Evolutionary conservation across 768 basidiomycete species (phyloP), one percentile per base, ranked within the genome.

Genomic region (Trichaptum fuscoviolaceum): DNA sequence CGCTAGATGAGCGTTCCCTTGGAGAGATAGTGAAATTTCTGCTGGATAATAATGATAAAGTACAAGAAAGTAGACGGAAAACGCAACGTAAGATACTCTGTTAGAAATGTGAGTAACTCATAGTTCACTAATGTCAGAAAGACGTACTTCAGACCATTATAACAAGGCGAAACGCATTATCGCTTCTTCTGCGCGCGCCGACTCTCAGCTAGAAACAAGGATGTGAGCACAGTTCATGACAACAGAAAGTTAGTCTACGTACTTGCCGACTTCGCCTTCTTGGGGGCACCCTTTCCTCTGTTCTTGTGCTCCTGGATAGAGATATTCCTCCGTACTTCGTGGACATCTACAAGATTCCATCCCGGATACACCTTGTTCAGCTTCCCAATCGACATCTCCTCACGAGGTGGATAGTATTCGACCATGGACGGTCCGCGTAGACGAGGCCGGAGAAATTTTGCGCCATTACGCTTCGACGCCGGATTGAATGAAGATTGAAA

Each of bases 401-500:
- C 63, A 26, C 42, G 65, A 7, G 78, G 74, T 0, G 91, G 91
- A 77, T 96, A 95, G 79, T 98, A 98, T 5, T 84, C 79, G 69
- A 90, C 74, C 89, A 97, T 92, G 27, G 93, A 84, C 0, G 94
- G 94, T 0, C 96, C 96, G 0, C 89, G 86, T 36, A 98, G 85
- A 20, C 90, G 83, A 17, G 85, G 82, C 23, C 90, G 87, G 60
- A 98, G 87, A 79, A 96, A 95, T 79, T 98, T 98, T 27, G 94
- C 90, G 20, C 96, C 96, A 0, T 92, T 95, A 20, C 96, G 88
- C 17, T 86, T 74, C 27, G 85, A 85, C 1, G 83, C 83, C 0
- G 96, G 96, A 77, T 98, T 98, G 78, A 91, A 94, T 3, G 90
- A 81, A 9, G 93, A 96, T 73, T 94, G 86, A 73, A 98, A 96